Evolutionary conservation across 2,329 filamentous ascomycete genomes (phyloP).

Genomic region (Talaromyces amestolkiae): DNA sequence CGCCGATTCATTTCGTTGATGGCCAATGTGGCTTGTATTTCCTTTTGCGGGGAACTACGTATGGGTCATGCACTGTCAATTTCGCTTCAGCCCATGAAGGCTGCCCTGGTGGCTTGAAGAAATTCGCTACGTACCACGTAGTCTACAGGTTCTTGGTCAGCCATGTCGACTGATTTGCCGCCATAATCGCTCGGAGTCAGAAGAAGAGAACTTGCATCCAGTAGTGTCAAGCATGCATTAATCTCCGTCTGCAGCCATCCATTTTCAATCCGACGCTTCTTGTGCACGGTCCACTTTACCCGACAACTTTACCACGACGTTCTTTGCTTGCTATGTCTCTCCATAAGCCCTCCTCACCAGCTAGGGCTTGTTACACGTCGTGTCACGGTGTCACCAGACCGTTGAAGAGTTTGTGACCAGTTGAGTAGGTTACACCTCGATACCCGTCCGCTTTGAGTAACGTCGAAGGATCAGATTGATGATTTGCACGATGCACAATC

Average conservation of each 20-base stretch:
- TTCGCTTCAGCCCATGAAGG: neutral
- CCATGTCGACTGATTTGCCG: neutral
- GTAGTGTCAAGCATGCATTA: neutral
- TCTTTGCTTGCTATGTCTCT: neutral
- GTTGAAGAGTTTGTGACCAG: neutral
- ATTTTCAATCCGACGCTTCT: neutral
- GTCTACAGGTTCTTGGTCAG: neutral
- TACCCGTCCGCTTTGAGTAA: constrained; percentile 6
- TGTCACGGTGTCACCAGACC: neutral
- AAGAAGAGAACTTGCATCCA: neutral
- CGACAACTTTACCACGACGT: constrained; percentile 8
- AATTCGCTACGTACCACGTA: neutral
- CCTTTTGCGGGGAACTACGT: constrained; percentile 12
- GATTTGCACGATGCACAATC: neutral
- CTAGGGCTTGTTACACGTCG: neutral
- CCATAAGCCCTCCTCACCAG: neutral
- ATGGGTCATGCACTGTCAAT: neutral
- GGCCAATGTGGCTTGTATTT: neutral
- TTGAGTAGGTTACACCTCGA: neutral
- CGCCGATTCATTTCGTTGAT: neutral
- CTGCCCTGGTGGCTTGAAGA: neutral
- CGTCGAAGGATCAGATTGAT: neutral
- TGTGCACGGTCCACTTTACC: constrained; percentile 3
- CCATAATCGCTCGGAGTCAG: too few species aligned
- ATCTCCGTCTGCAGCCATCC: neutral